phyloP scores from a whole-genome alignment of 495 filamentous ascomycete species.

The Neurospora cerealis region DNA sequence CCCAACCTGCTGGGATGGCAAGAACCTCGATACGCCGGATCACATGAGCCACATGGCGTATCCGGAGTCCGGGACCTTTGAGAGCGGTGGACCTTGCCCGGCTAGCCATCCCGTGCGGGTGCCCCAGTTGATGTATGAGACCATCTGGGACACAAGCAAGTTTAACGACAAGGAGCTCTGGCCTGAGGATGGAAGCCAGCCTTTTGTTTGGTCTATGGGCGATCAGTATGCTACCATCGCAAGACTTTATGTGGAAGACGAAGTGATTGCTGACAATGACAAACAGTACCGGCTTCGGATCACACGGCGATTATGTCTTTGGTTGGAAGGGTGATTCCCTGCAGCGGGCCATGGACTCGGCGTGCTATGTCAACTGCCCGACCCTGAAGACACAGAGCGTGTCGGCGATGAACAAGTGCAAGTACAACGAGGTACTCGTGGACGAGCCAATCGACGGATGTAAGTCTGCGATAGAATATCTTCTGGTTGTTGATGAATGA shows the following conservation, averaged over 20 bases:
- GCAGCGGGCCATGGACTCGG: conserved; percentile 29
- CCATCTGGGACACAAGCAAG: conserved; percentile 23
- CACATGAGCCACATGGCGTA: conserved; percentile 30
- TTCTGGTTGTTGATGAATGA: not conserved
- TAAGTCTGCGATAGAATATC: conserved; percentile 2
- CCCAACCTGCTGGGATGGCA: conserved; percentile 16
- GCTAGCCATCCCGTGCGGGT: conserved; percentile 24
- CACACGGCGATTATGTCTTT: conserved; percentile 32
- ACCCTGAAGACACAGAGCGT: conserved; percentile 26
- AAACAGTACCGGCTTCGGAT: conserved; percentile 22
- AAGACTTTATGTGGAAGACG: not conserved
- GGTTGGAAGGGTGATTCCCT: conserved; percentile 32
- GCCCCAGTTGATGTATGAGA: conserved; percentile 28
- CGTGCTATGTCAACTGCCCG: conserved; percentile 29
- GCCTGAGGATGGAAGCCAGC: conserved; percentile 31
- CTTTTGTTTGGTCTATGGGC: conserved; percentile 36
- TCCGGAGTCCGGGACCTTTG: conserved; percentile 27
- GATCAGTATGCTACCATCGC: conserved; percentile 12
- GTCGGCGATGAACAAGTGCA: conserved; percentile 25
- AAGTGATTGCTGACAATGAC: not conserved
- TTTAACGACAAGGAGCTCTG: conserved; percentile 32
- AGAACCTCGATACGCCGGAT: conserved; percentile 20
- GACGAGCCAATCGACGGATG: conserved; percentile 19
- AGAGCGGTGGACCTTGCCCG: conserved; percentile 26
- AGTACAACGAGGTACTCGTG: conserved; percentile 8